Conservation (phyloP, 192 early-diverging fungal genomes). For the Mortierella alpina region DNA sequence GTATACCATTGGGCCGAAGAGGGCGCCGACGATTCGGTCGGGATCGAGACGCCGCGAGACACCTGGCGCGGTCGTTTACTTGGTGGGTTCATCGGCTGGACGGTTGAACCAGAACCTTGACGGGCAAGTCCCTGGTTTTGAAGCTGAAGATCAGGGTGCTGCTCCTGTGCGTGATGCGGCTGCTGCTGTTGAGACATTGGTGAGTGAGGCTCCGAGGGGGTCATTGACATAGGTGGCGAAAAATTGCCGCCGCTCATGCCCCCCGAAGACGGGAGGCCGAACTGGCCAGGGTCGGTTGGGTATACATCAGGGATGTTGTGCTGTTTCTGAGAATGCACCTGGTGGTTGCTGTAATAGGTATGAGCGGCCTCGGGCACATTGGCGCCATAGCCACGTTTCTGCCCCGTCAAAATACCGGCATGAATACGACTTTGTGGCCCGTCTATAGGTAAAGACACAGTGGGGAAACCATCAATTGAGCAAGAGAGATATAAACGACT, state of each 20-base stretch:
- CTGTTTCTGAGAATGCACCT: constrained; percentile 14
- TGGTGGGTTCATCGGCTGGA: constrained; percentile 25
- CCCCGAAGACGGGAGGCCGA: constrained; percentile 17
- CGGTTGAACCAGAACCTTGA: constrained; percentile 8
- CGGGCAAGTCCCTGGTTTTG: constrained; percentile 1
- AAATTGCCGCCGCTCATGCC: constrained; percentile 31
- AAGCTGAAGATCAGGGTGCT: constrained; percentile 16
- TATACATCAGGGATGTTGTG: constrained; percentile 18
- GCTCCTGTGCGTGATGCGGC: constrained; percentile 25
- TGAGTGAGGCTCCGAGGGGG: constrained; percentile 34
- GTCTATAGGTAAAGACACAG: constrained; percentile 1
- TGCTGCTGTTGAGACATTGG: constrained; percentile 40
- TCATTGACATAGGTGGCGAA: constrained; percentile 40
- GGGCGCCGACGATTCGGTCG: constrained; percentile 8
- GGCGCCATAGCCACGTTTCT: constrained; percentile 28
- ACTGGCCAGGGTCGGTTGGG: constrained; percentile 11
- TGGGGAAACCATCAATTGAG: too few relatives aligned
- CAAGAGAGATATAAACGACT: too few relatives aligned
- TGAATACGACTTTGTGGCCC: constrained; percentile 27
- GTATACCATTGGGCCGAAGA: constrained; percentile 21
- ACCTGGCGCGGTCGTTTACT: constrained; percentile 32
- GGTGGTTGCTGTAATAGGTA: constrained; percentile 20
- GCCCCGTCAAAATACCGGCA: constrained; percentile 17
- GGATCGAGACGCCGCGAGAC: constrained; percentile 17
- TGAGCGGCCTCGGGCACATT: constrained; percentile 10